phyloP scores from a whole-genome alignment of 2,329 filamentous ascomycete species.

The Diaporthe nobilis region DNA sequence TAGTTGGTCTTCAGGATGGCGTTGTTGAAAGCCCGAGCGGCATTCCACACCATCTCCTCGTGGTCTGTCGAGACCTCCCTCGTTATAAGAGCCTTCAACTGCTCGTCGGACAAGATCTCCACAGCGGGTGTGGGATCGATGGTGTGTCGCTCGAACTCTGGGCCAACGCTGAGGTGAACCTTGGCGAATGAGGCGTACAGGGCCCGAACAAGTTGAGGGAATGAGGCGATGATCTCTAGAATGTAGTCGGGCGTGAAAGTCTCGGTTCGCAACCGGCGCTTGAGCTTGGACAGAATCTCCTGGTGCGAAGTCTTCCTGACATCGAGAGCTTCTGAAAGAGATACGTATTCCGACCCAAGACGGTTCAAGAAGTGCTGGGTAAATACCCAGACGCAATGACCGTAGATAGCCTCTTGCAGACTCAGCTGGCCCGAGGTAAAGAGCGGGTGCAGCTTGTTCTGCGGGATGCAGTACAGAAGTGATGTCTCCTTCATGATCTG shows the following conservation, averaged over 20 bases:
- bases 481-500: conserved; percentile 99
- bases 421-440: conserved; percentile 90
- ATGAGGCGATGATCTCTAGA: conserved; percentile 93
- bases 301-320: conserved; percentile 85
- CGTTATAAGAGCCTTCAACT: conserved; percentile 82
- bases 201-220: conserved; percentile 87
- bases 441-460: conserved; percentile 93
- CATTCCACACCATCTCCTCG: conserved; percentile 97
- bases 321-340: conserved; percentile 85
- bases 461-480: conserved; percentile 95
- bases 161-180: conserved; percentile 76
- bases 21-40: conserved; percentile 96
- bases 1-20: conserved; percentile 98
- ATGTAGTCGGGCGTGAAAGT: conserved; percentile 99
- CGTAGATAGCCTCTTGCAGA: conserved; percentile 96
- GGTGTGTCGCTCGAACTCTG: conserved; percentile 64
- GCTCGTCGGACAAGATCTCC: conserved; percentile 81
- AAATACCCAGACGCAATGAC: conserved; percentile 97
- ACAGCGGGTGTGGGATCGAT: conserved; percentile 69
- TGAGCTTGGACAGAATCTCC: conserved; percentile 91
- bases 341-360: conserved; percentile 91
- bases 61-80: conserved; percentile 92
- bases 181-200: conserved; percentile 94
- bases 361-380: conserved; percentile 98
- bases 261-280: conserved; percentile 93